Conservation (phyloP, 257 asterid genomes). For the Lycium ferocissimum region DNA sequence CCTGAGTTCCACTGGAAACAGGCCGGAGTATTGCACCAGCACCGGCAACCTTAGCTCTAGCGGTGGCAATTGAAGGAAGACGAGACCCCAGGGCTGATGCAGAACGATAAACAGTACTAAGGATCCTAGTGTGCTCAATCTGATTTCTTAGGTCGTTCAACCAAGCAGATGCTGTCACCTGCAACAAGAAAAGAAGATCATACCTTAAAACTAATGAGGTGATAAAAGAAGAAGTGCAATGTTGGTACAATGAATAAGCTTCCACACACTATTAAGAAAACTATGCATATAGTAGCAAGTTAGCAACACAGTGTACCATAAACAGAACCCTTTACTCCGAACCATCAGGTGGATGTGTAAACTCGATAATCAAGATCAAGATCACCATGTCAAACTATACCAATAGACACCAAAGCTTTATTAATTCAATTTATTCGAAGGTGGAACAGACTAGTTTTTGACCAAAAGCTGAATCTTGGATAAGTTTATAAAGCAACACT, state of each 20-base stretch:
- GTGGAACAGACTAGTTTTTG: not conserved
- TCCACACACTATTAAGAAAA: not conserved
- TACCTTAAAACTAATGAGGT: not conserved
- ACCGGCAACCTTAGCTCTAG: slow-evolving; percentile 95
- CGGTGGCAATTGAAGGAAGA: slow-evolving; percentile 94
- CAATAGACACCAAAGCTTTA: not conserved
- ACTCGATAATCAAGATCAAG: not conserved
- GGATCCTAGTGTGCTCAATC: slow-evolving; percentile 89
- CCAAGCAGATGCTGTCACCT: slow-evolving; percentile 99
- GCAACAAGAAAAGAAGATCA: slow-evolving; percentile 32
- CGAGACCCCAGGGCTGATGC: slow-evolving; percentile 98
- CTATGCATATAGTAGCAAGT: not conserved
- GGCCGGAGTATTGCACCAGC: slow-evolving; percentile 98
- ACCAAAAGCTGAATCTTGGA: not conserved
- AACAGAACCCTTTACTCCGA: not conserved
- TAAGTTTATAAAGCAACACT: not conserved
- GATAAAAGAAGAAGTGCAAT: not conserved
- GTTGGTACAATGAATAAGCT: not conserved
- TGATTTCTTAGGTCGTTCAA: slow-evolving; percentile 89
- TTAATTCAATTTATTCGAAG: not conserved
- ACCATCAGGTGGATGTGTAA: not conserved
- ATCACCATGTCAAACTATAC: slow-evolving; percentile 27
- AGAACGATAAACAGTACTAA: slow-evolving; percentile 94
- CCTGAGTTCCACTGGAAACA: slow-evolving; percentile 94
- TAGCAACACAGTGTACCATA: not conserved